A percentile compares a stretch with the other conserved stretches of the same genome.
These are phyloP conservation scores for Escovopsis sp. DNA, from an alignment of 2,329 filamentous ascomycete species.

Conservation along the genomic window DNA sequence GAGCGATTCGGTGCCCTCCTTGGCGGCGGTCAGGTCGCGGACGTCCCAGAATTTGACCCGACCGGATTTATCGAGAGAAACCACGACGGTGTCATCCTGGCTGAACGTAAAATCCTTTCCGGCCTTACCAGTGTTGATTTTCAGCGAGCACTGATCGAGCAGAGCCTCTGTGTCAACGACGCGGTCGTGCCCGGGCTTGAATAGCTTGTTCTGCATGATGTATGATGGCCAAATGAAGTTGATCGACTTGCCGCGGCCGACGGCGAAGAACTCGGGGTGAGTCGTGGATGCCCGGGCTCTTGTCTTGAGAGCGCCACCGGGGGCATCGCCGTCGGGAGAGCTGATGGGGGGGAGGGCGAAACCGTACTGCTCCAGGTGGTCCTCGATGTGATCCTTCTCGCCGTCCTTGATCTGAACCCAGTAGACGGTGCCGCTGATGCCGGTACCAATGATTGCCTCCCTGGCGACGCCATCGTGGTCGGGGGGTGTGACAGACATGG, in stretches of 20 bases:
- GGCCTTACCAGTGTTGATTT: conserved; percentile 93
- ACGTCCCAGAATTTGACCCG: conserved; percentile 98
- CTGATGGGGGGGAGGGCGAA: conserved; percentile 81
- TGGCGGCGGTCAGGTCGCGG: conserved; percentile 51
- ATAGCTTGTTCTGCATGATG: conserved; percentile 46
- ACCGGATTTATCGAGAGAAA: conserved; percentile 92
- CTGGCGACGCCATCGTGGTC: conserved; percentile 43
- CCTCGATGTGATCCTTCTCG: conserved; percentile 65
- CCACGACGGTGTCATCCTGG: conserved; percentile 86
- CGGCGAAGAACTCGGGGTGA: conserved; percentile 87
- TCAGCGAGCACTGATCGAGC: conserved; percentile 71
- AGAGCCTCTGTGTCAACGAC: conserved; percentile 79
- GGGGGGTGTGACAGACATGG: conserved; percentile 56
- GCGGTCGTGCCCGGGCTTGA: conserved; percentile 49
- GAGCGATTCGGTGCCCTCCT: conserved; percentile 35
- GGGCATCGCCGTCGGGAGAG: conserved; percentile 76
- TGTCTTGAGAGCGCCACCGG: conserved; percentile 88
- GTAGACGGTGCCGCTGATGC: conserved; percentile 91
- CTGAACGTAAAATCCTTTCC: conserved; percentile 98
- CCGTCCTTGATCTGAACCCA: conserved; percentile 72
- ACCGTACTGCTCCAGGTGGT: conserved; percentile 69
- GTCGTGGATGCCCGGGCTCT: conserved; percentile 78
- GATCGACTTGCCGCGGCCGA: conserved; percentile 91
- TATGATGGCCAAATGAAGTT: conserved; percentile 65
- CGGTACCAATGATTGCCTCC: conserved; percentile 81